Conservation (phyloP, 805 yeast genomes). For the Metschnikowia colocasiae region DNA sequence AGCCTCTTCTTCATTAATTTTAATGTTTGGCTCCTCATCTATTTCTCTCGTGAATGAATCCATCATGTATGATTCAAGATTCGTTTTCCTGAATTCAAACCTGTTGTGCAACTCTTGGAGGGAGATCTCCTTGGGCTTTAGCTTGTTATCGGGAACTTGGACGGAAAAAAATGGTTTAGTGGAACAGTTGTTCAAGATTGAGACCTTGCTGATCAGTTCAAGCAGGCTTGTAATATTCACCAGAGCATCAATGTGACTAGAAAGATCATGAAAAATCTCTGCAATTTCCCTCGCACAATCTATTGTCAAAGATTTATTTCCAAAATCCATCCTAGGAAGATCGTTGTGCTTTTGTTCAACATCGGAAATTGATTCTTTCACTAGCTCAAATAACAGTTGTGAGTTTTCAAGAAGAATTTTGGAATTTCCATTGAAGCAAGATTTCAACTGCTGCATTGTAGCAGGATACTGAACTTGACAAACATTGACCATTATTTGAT, state of each 20-base stretch:
- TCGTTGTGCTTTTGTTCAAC: background rate
- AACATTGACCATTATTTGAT: conserved; percentile 64
- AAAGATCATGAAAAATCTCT: background rate
- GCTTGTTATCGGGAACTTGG: conserved; percentile 5
- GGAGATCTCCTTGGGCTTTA: conserved; percentile 21
- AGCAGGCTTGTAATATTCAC: background rate
- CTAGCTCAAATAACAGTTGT: conserved; percentile 54
- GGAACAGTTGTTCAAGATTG: conserved; percentile 1
- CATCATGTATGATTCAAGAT: background rate
- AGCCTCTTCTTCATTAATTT: background rate
- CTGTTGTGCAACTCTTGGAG: background rate
- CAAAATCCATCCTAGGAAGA: background rate
- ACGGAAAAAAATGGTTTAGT: conserved; percentile 6
- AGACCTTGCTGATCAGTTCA: background rate
- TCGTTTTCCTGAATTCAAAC: background rate
- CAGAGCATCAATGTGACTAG: background rate
- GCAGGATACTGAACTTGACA: conserved; percentile 53
- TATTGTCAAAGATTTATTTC: background rate
- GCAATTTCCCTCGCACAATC: background rate
- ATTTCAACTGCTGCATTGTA: conserved; percentile 31
- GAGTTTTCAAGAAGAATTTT: conserved; percentile 48
- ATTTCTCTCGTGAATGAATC: background rate
- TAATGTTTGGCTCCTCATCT: background rate
- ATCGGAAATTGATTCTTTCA: conserved; percentile 37
- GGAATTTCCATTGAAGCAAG: conserved; percentile 6